phyloP scores from a whole-genome alignment of 78 protist genomes.

The Emiliania huxleyi region DNA sequence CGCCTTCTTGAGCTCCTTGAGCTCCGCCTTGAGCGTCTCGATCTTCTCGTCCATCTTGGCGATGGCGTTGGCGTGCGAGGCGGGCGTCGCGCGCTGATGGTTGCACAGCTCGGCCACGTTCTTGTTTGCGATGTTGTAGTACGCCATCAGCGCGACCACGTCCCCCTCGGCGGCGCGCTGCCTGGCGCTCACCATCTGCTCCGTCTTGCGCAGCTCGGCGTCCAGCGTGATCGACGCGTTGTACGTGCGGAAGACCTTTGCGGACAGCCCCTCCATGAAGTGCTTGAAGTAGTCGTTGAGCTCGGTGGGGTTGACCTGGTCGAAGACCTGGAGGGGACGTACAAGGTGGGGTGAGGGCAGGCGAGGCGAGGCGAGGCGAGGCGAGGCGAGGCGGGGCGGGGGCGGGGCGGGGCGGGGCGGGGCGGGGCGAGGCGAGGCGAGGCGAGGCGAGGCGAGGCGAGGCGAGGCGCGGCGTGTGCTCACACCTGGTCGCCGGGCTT shows the following conservation, averaged over 20 bases:
- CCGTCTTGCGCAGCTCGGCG: neutral
- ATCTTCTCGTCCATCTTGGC: slow-evolving; percentile 26
- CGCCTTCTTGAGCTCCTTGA: slow-evolving; percentile 29
- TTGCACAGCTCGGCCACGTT: slow-evolving; percentile 98
- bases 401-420: too few relatives aligned
- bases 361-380: too few relatives aligned
- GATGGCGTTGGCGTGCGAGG: slow-evolving; percentile 40
- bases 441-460: too few relatives aligned
- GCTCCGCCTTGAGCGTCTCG: neutral
- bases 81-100: slow-evolving; percentile 92
- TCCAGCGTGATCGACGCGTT: slow-evolving; percentile 95
- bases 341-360: too few relatives aligned
- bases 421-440: too few relatives aligned
- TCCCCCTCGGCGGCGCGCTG: neutral
- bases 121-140: neutral
- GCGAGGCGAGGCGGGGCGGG: too few relatives aligned
- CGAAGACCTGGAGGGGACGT: slow-evolving; percentile 78
- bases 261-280: slow-evolving; percentile 90
- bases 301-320: neutral
- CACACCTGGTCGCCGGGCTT: slow-evolving; percentile 30
- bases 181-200: neutral
- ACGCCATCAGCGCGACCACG: neutral
- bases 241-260: slow-evolving; percentile 99
- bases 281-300: slow-evolving; percentile 86
- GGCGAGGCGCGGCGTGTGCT: neutral